Base-by-base conservation (phyloP, 768 basidiomycete species). In the Phaeolepiota aurea region DNA sequence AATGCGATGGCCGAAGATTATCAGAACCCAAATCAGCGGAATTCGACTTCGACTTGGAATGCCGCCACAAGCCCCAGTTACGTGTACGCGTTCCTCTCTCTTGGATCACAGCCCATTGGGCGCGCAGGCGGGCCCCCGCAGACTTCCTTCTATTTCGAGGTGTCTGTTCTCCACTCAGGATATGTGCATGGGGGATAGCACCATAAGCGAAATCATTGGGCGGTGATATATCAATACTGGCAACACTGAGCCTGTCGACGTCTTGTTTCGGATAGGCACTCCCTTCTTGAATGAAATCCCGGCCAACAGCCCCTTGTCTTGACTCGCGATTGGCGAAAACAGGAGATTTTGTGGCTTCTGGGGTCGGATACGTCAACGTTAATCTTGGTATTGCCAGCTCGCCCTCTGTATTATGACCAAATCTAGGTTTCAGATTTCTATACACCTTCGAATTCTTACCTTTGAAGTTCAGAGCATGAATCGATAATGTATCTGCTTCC, bases 321-420 rank as follows among this genome's bases (percentile, higher is more conserved):
- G n/a, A n/a, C n/a, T n/a, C n/a, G 33, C 15, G 7, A 35, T 35
- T 16, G 33, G 25, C 7, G 25, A 28, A 28, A n/a, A 35, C 33
- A 18, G 49, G 44, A 10, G 53, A 51, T 20, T 43, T 46, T 15
- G 49, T 52, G 21, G 53, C 42, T 34, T 64, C 58, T 20, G 62
- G 62, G 13, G 61, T 62, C 4, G 58, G 60, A 18, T 52, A 54
- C 23, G 62, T 64, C 42, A 64, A 44, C 25, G 54, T 57, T 18
- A 64, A 48, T 35, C 51, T 52, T 11, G 62, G 62, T 23, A 59
- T 46, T 33, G 38, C 32, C n/a, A 47, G 37, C 25, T 36, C 36
- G 15, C 45, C 37, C 22, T 48, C 38, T 12, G 44, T 38, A 20
- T 30, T 32, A 18, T n/a, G n/a, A 28, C 11, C 16, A 20, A 9